Evolutionary conservation across 164 flowering plant species (phyloP), one percentile per base, ranked within the genome.

Genomic region (Brasenia schreberi): DNA sequence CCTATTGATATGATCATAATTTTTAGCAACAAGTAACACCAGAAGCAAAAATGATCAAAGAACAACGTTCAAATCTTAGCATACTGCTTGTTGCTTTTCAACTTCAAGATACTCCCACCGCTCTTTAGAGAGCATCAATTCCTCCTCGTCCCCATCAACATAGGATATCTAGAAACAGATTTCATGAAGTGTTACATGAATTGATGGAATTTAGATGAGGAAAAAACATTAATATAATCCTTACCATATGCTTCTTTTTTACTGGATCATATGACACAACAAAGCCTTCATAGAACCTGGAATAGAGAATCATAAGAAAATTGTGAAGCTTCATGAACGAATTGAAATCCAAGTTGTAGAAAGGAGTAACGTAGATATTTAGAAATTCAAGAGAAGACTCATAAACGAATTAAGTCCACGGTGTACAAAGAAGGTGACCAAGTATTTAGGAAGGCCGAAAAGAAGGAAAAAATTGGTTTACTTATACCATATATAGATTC

Each of bases 221-320:
- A 49, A 49, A 49, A 49, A 5, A 9, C 10, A 49, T 9, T 9
- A 14, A 49, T 14, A 49, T 49, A 9, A 5, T 49, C 58, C 65
- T 67, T 63, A 93, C 98, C 92, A 70, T 82, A 49, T 90, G 96
- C 79, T 77, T 89, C 79, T 81, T 83, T 67, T 63, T 70, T 9
- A 14, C 66, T 69, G 79, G 66, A 71, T 85, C 85, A 77, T 68
- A 93, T 63, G 89, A 78, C 0, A 62, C 76, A 71, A 93, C 66
- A 18, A 67, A 68, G 67, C 98, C 98, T 64, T 77, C 74, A 73
- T 93, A 93, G 63, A 66, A 93, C 82, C 98, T 93, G 90, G 16
- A 49, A 70, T 73, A 61, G 66, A 66, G 33, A 73, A 64, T 23
- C 33, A 18, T 7, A 18, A 10, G 3, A 61, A 61, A 23, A 18